Evolutionary conservation across 208 protist species (phyloP).

Genomic region (Crithidia bombi): DNA sequence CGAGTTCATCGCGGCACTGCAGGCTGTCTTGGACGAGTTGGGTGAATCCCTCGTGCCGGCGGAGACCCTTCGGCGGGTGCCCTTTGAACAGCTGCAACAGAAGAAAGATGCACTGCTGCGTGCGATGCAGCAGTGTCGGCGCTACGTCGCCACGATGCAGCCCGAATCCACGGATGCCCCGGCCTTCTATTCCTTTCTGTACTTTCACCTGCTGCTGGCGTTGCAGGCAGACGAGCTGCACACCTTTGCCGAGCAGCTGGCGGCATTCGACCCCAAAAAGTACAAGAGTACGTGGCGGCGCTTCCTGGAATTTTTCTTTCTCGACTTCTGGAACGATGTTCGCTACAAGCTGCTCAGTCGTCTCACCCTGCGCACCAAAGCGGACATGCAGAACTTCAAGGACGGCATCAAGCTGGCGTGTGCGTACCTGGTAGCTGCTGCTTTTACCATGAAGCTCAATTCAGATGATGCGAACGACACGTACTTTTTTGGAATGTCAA

Average conservation of each 20-base stretch:
- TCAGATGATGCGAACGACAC: constrained; percentile 32
- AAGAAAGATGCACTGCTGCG: constrained; percentile 41
- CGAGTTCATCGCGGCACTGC: constrained; percentile 40
- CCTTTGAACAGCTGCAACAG: constrained; percentile 37
- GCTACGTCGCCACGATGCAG: constrained; percentile 2
- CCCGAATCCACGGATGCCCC: constrained; percentile 28
- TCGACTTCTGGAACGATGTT: constrained; percentile 53
- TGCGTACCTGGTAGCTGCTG: constrained; percentile 49
- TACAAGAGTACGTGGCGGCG: constrained; percentile 43
- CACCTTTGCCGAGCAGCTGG: constrained; percentile 55
- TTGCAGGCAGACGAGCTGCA: constrained; percentile 58
- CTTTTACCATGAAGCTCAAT: constrained; percentile 53
- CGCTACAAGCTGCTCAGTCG: constrained; percentile 45
- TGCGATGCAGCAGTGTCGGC: constrained; percentile 24
- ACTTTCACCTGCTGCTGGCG: constrained; percentile 62
- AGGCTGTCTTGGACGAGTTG: constrained; percentile 28
- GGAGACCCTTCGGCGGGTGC: constrained; percentile 27
- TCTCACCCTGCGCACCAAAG: constrained; percentile 48
- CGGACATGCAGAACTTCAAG: constrained; percentile 45
- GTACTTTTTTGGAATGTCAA: constrained; percentile 69
- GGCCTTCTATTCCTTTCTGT: constrained; percentile 52
- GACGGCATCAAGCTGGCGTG: constrained; percentile 59
- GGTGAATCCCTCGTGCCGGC: constrained; percentile 34
- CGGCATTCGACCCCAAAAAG: constrained; percentile 39
- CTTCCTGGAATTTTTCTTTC: constrained; percentile 50